Conservation (phyloP, 2,329 filamentous ascomycete species). For the Calonectria pseudoreteaudii region DNA sequence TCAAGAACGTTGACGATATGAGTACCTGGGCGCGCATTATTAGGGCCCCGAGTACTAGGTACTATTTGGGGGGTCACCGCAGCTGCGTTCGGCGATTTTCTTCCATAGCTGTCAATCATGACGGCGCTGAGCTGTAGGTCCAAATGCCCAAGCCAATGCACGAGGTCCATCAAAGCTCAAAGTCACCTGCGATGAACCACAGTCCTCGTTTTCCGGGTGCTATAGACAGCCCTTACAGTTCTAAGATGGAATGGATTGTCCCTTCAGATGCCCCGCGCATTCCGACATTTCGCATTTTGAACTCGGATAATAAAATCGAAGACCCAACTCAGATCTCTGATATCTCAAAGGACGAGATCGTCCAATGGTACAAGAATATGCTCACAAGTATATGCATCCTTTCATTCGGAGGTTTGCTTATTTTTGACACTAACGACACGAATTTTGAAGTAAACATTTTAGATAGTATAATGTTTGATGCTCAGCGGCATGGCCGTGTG, state of each 20-base stretch:
- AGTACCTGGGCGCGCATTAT: background rate
- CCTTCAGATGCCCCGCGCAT: conserved; percentile 12
- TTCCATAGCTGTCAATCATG: background rate
- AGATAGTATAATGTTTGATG: conserved; percentile 94
- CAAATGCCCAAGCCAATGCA: background rate
- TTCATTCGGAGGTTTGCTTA: background rate
- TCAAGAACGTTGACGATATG: background rate
- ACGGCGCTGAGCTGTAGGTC: background rate
- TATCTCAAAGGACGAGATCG: background rate
- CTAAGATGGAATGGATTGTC: conserved; percentile 21
- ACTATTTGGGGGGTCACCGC: background rate
- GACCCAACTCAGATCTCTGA: background rate
- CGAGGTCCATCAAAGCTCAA: background rate
- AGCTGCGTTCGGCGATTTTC: background rate
- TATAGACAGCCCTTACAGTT: conserved; percentile 6
- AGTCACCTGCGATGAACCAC: too few relatives aligned
- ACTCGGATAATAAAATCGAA: conserved; percentile 2
- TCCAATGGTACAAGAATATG: conserved; percentile 28
- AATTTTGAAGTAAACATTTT: conserved; percentile 70
- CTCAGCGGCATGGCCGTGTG: conserved; percentile 85
- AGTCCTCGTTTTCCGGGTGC: conserved; percentile 22
- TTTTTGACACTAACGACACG: background rate
- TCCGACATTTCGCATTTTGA: conserved; percentile 22
- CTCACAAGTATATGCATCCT: conserved; percentile 9
- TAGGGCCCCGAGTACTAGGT: background rate